These are phyloP conservation scores for Ceratocystis lukuohia DNA, from an alignment of 2,329 filamentous ascomycete genomes.

Conservation along the genomic window DNA sequence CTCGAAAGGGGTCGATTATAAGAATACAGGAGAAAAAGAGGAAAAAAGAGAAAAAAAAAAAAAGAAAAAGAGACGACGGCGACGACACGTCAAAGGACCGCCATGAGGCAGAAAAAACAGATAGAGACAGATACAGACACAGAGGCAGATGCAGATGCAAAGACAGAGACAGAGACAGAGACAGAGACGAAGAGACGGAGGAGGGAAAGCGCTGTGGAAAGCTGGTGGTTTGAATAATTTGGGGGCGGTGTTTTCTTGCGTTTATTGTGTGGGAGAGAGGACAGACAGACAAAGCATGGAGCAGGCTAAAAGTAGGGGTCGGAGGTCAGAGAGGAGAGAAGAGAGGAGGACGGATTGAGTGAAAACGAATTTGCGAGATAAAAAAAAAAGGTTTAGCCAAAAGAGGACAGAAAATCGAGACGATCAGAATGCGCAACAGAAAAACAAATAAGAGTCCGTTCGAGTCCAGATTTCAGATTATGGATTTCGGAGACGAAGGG, in stretches of 20 bases:
- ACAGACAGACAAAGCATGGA: neutral
- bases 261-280: neutral
- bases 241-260: too few relatives aligned
- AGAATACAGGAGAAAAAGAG: neutral
- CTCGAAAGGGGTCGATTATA: neutral
- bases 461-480: neutral
- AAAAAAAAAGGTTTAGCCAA: neutral
- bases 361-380: neutral
- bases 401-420: neutral
- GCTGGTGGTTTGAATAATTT: too few relatives aligned
- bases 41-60: neutral
- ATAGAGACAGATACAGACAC: neutral
- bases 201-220: too few relatives aligned
- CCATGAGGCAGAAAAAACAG: neutral
- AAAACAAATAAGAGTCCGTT: neutral
- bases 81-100: neutral
- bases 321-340: neutral
- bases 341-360: neutral
- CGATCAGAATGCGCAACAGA: neutral
- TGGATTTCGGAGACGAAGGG: neutral
- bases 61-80: neutral
- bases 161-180: too few relatives aligned
- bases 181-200: too few relatives aligned
- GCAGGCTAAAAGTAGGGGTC: too few relatives aligned
- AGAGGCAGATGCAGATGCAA: too few relatives aligned